Base-by-base conservation (phyloP, 495 filamentous ascomycete species). In the Penicillium desertorum region DNA sequence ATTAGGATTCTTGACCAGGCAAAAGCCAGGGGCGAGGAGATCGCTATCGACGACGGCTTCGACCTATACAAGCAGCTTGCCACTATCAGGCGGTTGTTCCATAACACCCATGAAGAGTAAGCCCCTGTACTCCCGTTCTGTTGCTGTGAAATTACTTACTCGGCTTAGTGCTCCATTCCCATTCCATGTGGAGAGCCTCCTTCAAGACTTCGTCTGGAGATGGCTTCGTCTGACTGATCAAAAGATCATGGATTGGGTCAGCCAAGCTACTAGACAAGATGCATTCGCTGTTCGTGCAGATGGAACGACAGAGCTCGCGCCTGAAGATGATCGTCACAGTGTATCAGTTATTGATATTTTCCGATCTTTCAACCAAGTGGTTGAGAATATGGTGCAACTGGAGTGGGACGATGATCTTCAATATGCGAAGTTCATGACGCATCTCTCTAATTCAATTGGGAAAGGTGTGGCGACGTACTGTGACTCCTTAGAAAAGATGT, bases 401-500 rank as follows among this genome's bases (percentile, higher is more conserved):
- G 84, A 91, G 27, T 99, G 95, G 94, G 88, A 91, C 57, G 88
- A 97, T 69, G 90, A 96, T 60, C 78, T 95, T 17, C 92, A 96
- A 57, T 88, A 96, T 62, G 94, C 95, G 20, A 90, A 91, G 61
- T 98, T 98, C 74, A 97, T 96, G 92, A 99, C 95, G 14, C 83
- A 90, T n/a, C 67, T 98, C 17, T 86, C 92, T 14, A 97, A 94
- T 65, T 86, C 87, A 0, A 90, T 98, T 52, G 88, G 91, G 6
- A 81, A 80, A 45, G 93, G 90, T 42, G 82, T 99, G 39, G 85
- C 88, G 36, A 83, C 86, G 64, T 98, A 99, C 68, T 99, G 95
- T 68, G 95, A 98, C 65, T 75, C 92, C 32, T 77, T 97, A 37
- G 95, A 98, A 60, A 84, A 88, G 64, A 83, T 81, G 62, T 99